Base-by-base conservation (phyloP, 768 basidiomycete genomes). In the Naganishia antarctica region DNA sequence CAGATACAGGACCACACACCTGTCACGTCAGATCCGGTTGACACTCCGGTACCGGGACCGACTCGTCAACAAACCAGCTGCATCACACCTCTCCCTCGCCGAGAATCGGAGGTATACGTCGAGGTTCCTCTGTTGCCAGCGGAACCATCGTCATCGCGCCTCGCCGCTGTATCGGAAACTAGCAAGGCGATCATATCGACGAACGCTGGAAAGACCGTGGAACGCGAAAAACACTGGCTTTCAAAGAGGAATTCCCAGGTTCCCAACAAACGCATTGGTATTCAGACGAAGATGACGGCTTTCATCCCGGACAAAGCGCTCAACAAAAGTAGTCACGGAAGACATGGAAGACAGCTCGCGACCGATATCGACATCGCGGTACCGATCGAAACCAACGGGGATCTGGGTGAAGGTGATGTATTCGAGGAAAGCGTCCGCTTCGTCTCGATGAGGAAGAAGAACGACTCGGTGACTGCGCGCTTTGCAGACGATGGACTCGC, bases 341-440 rank as follows among this genome's bases (percentile, higher is more conserved):
- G 15, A 7, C 8, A 37, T 37, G 34, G 34, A 37, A 37, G 15
- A 7, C 34, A 7, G 34, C 34, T 37, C 34, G 34, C 7, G 7
- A 15, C 34, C 34, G 34, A 37, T 15, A 37, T 37, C 34, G 34
- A 37, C 34, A 37, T n/a, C n/a, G n/a, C n/a, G n/a, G n/a, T n/a
- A n/a, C n/a, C n/a, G n/a, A n/a, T n/a, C n/a, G n/a, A n/a, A n/a
- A 15, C 34, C 34, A 7, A 7, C 34, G 8, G 37, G 21, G 7
- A 26, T 41, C 4, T 15, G 12, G 13, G 23, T 8, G 53, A 40
- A 5, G 37, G 18, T 9, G 34, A 57, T 21, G 53, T 40, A 6
- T 57, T 57, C 37, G 53, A 57, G 37, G 21, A 57, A 16, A 57
- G 53, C 23, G 53, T 57, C 37, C 23, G 23, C 3, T 57, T 57